phyloP scores from a whole-genome alignment of 352 stramenopile genomes.

The Phytophthora pluvialis region DNA sequence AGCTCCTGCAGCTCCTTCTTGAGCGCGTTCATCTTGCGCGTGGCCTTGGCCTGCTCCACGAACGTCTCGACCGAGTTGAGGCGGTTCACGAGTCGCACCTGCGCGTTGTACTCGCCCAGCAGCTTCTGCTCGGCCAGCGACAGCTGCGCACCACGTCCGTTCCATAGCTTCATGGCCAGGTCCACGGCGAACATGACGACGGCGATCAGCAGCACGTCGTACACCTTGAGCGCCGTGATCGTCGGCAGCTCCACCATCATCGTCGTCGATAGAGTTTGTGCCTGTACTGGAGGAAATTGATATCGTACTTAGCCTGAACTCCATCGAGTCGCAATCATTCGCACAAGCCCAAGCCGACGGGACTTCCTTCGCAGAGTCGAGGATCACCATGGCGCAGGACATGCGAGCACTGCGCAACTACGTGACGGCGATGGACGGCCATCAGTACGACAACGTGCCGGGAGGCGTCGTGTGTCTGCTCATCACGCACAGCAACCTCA shows the following conservation, averaged over 20 bases:
- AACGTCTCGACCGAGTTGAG: conserved; percentile 91
- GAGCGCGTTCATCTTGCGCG: conserved; percentile 84
- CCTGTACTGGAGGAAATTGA: too few species aligned
- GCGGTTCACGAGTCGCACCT: conserved; percentile 79
- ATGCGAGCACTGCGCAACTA: conserved; percentile 77
- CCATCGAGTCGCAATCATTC: not conserved
- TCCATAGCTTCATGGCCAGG: conserved; percentile 63
- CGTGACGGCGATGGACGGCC: conserved; percentile 86
- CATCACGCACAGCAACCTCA: conserved; percentile 98
- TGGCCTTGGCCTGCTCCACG: conserved; percentile 87
- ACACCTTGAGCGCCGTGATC: conserved; percentile 64
- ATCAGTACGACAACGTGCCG: conserved; percentile 86
- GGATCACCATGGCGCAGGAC: conserved; percentile 66
- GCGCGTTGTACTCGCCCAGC: conserved; percentile 74
- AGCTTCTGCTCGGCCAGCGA: conserved; percentile 63
- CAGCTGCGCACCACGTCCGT: conserved; percentile 51
- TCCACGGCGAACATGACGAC: conserved; percentile 62
- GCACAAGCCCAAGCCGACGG: not conserved
- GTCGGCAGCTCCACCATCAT: conserved; percentile 41
- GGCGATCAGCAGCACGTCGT: conserved; percentile 77
- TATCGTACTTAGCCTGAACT: conserved; percentile 38
- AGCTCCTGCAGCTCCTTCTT: conserved; percentile 89
- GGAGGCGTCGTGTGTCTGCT: conserved; percentile 94
- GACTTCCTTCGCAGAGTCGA: not conserved
- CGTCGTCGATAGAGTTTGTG: not conserved